These are phyloP conservation scores for Nicotiana obtusifolia DNA, from an alignment of 257 asterid species.

Conservation along the genomic window DNA sequence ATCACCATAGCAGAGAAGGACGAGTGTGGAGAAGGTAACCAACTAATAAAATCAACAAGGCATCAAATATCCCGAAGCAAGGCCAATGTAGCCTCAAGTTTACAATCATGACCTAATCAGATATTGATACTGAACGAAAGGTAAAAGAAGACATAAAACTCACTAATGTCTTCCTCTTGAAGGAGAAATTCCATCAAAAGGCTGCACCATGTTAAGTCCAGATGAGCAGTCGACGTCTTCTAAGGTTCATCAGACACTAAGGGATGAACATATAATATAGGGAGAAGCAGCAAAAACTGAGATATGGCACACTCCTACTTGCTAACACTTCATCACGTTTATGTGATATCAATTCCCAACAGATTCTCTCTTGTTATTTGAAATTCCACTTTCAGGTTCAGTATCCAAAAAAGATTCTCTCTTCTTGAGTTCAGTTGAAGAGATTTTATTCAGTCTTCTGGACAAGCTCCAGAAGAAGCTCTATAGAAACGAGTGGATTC, in stretches of 20 bases:
- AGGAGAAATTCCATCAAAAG: constrained; percentile 28
- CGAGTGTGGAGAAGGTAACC: neutral
- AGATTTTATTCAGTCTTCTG: constrained; percentile 12
- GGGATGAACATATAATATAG: constrained; percentile 53
- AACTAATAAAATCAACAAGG: neutral
- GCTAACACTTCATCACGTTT: too few species aligned
- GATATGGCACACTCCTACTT: too few species aligned
- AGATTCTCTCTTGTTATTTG: constrained; percentile 28
- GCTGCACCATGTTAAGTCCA: constrained; percentile 28
- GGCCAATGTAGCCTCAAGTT: neutral
- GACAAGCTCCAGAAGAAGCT: constrained; percentile 30
- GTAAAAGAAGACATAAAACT: constrained; percentile 53
- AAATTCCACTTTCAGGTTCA: constrained; percentile 33
- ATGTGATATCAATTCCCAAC: too few species aligned
- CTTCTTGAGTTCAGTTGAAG: constrained; percentile 13
- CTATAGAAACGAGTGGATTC: neutral
- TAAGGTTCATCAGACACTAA: constrained; percentile 48
- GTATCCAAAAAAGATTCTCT: constrained; percentile 22
- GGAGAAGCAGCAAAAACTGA: too few species aligned
- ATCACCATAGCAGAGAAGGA: neutral
- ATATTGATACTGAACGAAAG: constrained; percentile 14
- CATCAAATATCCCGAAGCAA: neutral
- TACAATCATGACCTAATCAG: neutral
- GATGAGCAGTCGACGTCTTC: constrained; percentile 26
- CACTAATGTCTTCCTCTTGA: constrained; percentile 58